Base-by-base conservation (phyloP, 768 basidiomycete species). In the Panaeolus papilionaceus region DNA sequence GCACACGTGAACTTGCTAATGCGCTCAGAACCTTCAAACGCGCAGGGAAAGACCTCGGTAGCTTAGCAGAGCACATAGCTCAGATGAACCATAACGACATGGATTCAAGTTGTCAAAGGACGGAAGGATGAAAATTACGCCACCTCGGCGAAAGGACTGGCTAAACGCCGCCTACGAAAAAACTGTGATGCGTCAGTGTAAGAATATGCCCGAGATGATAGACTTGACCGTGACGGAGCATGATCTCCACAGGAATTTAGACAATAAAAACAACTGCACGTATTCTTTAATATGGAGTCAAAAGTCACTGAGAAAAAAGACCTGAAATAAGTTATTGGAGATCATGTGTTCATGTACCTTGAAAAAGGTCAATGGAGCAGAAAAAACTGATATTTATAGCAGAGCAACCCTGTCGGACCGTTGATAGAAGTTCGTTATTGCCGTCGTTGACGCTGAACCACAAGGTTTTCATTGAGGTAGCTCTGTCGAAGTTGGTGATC, bases 191-290 rank as follows among this genome's bases (percentile, higher is more conserved):
- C 42, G 23, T 42, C 23, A 45, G 39, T 10, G 10, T 6, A 49
- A 20, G 47, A 42, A 49, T 49, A 58, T 58, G 33, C 28, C 33
- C 16, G 28, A n/a, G 54, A 49, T 45, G 39, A 42, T 45, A 14
- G 62, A 63, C 16, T 26, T n/a, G 28, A 23, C 62, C 39, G 44
- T n/a, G 28, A 23, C 62, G 62, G 44, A 63, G 39, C 54, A 58
- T 33, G 54, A 33, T 58, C 54, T 58, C 26, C 54, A 33, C 54
- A 37, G 14, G 12, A 58, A 12, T 58, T 58, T 58, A 37, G 33
- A 37, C 11, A 23, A 28, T 9, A 14, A 58, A 58, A 58, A 16
- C 54, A 58, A 28, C 26, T 37, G 54, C 28, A 33, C 54, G 33
- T 28, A 16, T 33, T 58, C 26, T 33, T 37, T 58, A 58, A 58